Evolutionary conservation across 345 rosid species (phyloP), one percentile per base, ranked within the genome.

Genomic region (Hibiscus syriacus): DNA sequence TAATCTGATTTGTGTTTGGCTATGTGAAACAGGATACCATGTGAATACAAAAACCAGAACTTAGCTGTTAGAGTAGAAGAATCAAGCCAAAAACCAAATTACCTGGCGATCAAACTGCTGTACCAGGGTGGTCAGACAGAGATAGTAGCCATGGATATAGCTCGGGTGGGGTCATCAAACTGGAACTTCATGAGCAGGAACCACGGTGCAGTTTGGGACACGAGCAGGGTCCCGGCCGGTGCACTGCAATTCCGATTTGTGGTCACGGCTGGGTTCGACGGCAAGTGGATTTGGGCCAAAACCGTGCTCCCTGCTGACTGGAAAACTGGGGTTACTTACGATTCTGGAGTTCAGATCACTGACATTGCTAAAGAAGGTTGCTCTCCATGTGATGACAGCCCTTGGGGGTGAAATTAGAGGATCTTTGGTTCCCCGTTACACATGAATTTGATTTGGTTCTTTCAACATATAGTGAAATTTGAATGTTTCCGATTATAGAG

Each of bases 41-140:
- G 99, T 59, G 86, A 81, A 3, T 94, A 81, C 80, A 83, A 84
- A 49, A 79, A 69, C 34, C 69, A 78, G 77, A 91, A 94, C 55
- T 52, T 94, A 79, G 86, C 81, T 0, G 87, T 94, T 26, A 75
- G 96, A 62, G 99, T 94, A 0, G 97, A 91, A 80, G 99, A 94
- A 78, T 86, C 99, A 59, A 94, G 96, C 80, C 36, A 78, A 11
- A 84, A 94, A 30, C 88, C 96, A 54, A 17, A 82, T 56, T 86
- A 91, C 77, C 70, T 94, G 72, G 90, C 96, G 12, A 67, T 94
- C 5, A 89, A 89, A 74, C 41, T 91, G 45, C 73, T 91, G 67
- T 81, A 87, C 73, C 97, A 91, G 76, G 99, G 99, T 20, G 99
- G 99, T 8, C 97, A 94, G 76, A 94, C 99, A 0, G 97, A 94